phyloP scores from a whole-genome alignment of 495 filamentous ascomycete genomes.

The Hamigera avellanea region DNA sequence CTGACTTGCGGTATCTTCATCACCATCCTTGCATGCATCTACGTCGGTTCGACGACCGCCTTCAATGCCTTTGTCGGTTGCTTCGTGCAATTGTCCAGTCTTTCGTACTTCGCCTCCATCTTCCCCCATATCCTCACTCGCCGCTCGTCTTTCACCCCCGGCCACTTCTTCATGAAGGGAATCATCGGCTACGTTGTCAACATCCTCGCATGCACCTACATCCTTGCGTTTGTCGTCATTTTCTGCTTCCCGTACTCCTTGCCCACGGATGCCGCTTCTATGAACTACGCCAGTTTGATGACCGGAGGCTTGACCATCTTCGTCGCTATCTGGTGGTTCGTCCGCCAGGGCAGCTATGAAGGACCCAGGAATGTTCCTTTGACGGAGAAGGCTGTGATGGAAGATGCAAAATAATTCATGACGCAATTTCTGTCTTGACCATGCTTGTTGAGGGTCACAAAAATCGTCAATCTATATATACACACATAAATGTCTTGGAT shows the following conservation, averaged over 20 bases:
- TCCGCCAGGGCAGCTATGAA: conserved; percentile 22
- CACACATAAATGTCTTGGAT: no score
- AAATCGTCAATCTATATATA: no score
- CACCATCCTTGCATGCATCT: conserved; percentile 62
- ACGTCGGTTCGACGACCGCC: conserved; percentile 58
- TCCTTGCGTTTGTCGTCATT: conserved; percentile 58
- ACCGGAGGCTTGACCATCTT: conserved; percentile 45
- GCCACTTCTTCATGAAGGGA: conserved; percentile 57
- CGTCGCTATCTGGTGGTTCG: conserved; percentile 28
- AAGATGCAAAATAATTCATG: conserved; percentile 5
- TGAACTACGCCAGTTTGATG: conserved; percentile 66
- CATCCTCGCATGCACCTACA: conserved; percentile 46
- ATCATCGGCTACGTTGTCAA: conserved; percentile 50
- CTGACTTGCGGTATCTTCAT: conserved; percentile 46
- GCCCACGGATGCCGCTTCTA: conserved; percentile 42
- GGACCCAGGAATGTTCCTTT: conserved; percentile 27
- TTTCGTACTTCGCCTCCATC: conserved; percentile 68
- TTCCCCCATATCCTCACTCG: conserved; percentile 58
- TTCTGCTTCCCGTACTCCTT: conserved; percentile 66
- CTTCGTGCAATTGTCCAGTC: conserved; percentile 55
- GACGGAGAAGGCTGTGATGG: conserved; percentile 18
- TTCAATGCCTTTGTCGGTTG: conserved; percentile 69
- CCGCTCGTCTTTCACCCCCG: conserved; percentile 50
- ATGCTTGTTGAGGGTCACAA: no score
- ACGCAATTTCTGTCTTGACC: no score